Percentiles rank a stretch among this genome's conserved stretches.
Evolutionary conservation across 2,329 filamentous ascomycete genomes (phyloP).

Genomic region (Dothiorella sarmentorum): DNA sequence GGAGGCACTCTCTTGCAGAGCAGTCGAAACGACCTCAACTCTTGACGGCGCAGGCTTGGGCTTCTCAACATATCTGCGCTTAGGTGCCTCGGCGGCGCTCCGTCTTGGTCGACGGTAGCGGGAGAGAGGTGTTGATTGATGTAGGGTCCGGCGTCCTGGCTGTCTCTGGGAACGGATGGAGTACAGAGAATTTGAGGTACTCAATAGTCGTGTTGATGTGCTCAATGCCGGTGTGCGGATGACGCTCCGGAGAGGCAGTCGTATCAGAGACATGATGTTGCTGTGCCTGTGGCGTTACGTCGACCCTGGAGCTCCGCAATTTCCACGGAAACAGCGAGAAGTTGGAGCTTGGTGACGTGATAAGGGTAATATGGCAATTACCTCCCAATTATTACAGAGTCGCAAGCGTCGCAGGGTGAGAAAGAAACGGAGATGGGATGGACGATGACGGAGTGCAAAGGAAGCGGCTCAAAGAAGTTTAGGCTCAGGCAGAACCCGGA

Average conservation of each 20-base stretch:
- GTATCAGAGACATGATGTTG: not conserved
- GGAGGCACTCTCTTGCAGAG: conserved; percentile 41
- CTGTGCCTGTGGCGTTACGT: too few relatives aligned
- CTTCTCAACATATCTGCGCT: too few relatives aligned
- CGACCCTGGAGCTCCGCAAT: too few relatives aligned
- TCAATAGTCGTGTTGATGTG: not conserved
- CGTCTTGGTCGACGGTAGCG: too few relatives aligned
- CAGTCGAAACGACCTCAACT: conserved; percentile 42
- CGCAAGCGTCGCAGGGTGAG: too few relatives aligned
- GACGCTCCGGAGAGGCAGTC: not conserved
- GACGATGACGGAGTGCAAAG: not conserved
- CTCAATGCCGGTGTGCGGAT: not conserved
- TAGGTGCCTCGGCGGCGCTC: too few relatives aligned
- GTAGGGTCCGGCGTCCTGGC: not conserved
- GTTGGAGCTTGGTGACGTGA: not conserved
- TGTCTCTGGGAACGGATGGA: not conserved
- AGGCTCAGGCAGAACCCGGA: too few relatives aligned
- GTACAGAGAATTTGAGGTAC: not conserved
- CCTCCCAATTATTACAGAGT: too few relatives aligned
- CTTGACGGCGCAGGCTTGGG: conserved; percentile 23
- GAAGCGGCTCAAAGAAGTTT: not conserved
- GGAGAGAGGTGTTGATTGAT: not conserved
- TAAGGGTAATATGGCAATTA: too few relatives aligned
- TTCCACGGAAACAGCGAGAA: too few relatives aligned
- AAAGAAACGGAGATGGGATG: not conserved